Evolutionary conservation across 2,329 filamentous ascomycete species (phyloP).

Genomic region (Graphilbum ipis-grandicollis): DNA sequence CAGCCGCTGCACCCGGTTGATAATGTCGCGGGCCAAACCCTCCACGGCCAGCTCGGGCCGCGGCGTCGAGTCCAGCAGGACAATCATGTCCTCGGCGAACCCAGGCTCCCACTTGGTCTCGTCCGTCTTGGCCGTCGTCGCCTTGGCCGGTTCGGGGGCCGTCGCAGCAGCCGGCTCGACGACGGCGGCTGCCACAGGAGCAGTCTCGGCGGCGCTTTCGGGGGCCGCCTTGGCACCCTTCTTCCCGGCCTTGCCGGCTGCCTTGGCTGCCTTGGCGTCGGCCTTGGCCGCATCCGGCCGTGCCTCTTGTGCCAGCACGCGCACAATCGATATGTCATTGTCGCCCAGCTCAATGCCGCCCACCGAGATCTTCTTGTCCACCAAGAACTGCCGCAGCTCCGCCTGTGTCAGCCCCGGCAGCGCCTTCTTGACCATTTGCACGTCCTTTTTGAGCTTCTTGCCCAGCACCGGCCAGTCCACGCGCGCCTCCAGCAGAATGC

Average conservation of each 20-base stretch:
- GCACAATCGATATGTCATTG: conserved; percentile 69
- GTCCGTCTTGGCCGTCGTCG: background rate
- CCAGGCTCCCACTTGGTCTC: conserved; percentile 8
- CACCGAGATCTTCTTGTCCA: conserved; percentile 57
- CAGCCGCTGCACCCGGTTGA: conserved; percentile 81
- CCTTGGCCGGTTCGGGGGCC: background rate
- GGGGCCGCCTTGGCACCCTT: background rate
- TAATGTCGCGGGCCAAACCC: conserved; percentile 77
- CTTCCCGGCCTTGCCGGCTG: background rate
- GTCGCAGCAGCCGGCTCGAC: background rate
- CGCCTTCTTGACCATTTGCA: conserved; percentile 78
- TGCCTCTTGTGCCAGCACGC: conserved; percentile 57
- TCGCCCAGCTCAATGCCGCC: conserved; percentile 71
- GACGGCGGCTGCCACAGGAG: background rate
- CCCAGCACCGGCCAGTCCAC: conserved; percentile 90
- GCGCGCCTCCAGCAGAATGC: conserved; percentile 75
- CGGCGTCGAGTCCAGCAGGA: conserved; percentile 59
- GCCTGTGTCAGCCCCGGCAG: conserved; percentile 62
- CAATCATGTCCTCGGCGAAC: conserved; percentile 50
- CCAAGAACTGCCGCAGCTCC: conserved; percentile 64
- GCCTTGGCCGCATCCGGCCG: conserved; percentile 15
- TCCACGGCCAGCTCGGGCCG: conserved; percentile 79
- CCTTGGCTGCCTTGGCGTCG: background rate
- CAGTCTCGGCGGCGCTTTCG: background rate
- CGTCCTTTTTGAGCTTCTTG: conserved; percentile 95